These are phyloP conservation scores for Hyphopichia buzzinii DNA, from an alignment of 1,139 yeast genomes.

Conservation along the genomic window DNA sequence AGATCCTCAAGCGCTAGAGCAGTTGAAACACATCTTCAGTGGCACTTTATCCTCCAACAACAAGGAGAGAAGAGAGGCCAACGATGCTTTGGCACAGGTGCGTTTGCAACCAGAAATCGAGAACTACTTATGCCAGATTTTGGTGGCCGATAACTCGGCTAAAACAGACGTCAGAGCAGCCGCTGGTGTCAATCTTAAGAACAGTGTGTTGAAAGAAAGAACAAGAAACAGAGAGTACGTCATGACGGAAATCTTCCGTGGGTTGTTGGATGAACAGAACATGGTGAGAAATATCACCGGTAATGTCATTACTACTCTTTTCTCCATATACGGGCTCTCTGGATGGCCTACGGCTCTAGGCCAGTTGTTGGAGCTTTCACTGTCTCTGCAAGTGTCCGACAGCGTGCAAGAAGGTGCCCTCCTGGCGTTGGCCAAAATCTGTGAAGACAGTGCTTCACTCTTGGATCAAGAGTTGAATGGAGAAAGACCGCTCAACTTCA, in stretches of 20 bases:
- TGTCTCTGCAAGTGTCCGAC: slow-evolving; percentile 32
- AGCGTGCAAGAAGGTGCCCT: slow-evolving; percentile 63
- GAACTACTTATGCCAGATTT: slow-evolving; percentile 70
- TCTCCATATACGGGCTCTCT: slow-evolving; percentile 66
- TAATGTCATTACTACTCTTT: slow-evolving; percentile 80
- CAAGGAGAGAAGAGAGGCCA: slow-evolving; percentile 56
- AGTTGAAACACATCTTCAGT: slow-evolving; percentile 59
- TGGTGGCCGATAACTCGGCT: slow-evolving; percentile 51
- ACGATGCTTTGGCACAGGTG: slow-evolving; percentile 67
- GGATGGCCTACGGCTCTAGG: slow-evolving; percentile 77
- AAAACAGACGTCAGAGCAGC: slow-evolving; percentile 72
- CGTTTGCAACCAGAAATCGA: slow-evolving; percentile 70
- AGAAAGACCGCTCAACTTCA: slow-evolving; percentile 62
- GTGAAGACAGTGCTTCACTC: slow-evolving; percentile 71
- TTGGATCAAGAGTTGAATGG: slow-evolving; percentile 66
- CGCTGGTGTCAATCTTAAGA: slow-evolving; percentile 84
- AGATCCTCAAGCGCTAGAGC: slow-evolving; percentile 57
- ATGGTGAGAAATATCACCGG: slow-evolving; percentile 87
- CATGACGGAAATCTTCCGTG: slow-evolving; percentile 62
- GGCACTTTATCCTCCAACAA: slow-evolving; percentile 65
- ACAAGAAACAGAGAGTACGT: slow-evolving; percentile 49
- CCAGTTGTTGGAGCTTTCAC: slow-evolving; percentile 59
- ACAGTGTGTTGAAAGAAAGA: slow-evolving; percentile 48
- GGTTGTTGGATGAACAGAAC: slow-evolving; percentile 57
- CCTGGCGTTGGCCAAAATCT: slow-evolving; percentile 78